phyloP scores from a whole-genome alignment of 78 protist genomes.

The Dictyostelium brefeldianum region DNA sequence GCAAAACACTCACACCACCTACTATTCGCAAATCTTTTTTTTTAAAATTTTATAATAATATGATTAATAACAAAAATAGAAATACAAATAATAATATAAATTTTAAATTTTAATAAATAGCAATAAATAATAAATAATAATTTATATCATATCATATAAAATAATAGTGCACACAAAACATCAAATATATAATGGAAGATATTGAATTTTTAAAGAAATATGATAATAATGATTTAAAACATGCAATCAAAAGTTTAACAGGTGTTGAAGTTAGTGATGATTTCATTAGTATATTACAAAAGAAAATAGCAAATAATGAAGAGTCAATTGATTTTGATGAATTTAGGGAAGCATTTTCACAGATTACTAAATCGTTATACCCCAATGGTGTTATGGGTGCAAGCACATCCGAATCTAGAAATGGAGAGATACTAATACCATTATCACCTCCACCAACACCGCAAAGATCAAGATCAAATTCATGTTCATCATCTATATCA shows the following conservation, averaged over 20 bases:
- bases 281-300: conserved; percentile 54
- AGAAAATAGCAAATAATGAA: conserved; percentile 42
- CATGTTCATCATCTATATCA: conserved; percentile 22
- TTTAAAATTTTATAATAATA: no score
- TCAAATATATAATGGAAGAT: not conserved
- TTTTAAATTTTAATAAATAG: no score
- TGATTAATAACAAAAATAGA: not conserved
- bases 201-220: conserved; percentile 6
- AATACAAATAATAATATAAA: not conserved
- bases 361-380: conserved; percentile 44
- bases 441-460: conserved; percentile 45
- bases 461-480: not conserved
- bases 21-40: no score
- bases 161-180: not conserved
- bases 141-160: not conserved
- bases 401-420: not conserved
- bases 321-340: conserved; percentile 75
- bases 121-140: no score
- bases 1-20: no score
- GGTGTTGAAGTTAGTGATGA: conserved; percentile 74
- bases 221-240: conserved; percentile 58
- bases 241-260: conserved; percentile 68
- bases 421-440: not conserved
- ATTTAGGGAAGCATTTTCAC: conserved; percentile 56
- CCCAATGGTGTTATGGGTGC: not conserved